Base-by-base conservation (phyloP, 352 stramenopile genomes). In the Globisporangium cystogenes region DNA sequence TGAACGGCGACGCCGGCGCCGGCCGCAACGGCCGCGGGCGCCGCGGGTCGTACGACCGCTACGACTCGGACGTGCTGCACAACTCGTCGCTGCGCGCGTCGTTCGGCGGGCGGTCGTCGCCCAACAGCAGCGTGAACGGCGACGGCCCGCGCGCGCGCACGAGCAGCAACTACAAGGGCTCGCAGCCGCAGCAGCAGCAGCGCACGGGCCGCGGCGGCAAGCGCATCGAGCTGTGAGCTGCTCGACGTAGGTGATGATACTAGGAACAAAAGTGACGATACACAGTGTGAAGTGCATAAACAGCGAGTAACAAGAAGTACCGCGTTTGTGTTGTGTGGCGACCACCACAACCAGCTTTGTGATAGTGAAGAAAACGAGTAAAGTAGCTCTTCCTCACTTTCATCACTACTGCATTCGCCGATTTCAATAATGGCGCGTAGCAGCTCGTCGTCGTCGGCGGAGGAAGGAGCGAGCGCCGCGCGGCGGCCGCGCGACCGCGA, bases 141-240 rank as follows among this genome's bases (percentile, higher is more conserved):
- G 60, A 60, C 21, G 60, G 56, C 31, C 46, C 56, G 44, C 55
- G 31, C 55, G 42, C 43, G 53, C 49, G 45, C 47, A 43, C 37
- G 33, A 59, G 65, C 54, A 76, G 50, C 52, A 66, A 62, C 56
- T 65, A 52, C 51, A 70, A 57, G 29, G 68, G 76, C 31, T 73
- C 70, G n/a, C 78, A 70, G 70, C 53, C 51, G 40, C 40, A 43
- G 39, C 39, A 43, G 31, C 55, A 86, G 69, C 59, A 81, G 74
- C 51, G 55, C 70, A 78, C 70, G 58, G 66, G 70, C 60, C 77
- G 70, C 50, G 69, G 68, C 23, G 66, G 64, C 43, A 90, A 90
- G 72, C 76, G 73, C 61, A 81, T 90, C 50, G 80, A 90, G 59
- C 71, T 90, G 20, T 90, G 51, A 64, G 39, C 0, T 12, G 18